Evolutionary conservation across 148 eudicot genomes (phyloP), one percentile per base, ranked within the genome.

Genomic region (Diospyros kaki): DNA sequence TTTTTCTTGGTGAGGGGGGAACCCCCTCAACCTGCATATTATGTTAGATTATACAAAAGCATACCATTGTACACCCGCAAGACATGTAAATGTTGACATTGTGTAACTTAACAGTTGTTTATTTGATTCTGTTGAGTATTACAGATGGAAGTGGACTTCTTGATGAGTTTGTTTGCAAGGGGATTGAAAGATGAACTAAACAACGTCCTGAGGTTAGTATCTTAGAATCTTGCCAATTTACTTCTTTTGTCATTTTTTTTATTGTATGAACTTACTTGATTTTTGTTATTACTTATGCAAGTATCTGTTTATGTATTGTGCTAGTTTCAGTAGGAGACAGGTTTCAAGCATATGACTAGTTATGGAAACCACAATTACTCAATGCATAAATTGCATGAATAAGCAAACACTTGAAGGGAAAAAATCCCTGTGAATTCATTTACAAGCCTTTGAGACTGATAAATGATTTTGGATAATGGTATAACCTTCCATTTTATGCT

Each of bases 61-160:
- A 14, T 1, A 5, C 28, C 52, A 17, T 10, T 42, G 4, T 60
- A 60, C 38, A 60, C 5, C 0, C 8, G 4, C 1, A 38, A 6
- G 39, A 45, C 4, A 8, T 43, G 50, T 42, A 28, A 28, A 13
- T 9, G 4, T 13, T 7, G 46, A 43, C 18, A 45, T 50, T 55
- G 6, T 15, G 63, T 41, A 50, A 18, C n/a, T 17, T 58, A 39
- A 43, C 5, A 9, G 41, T 9, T 4, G 5, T n/a, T 42, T 17
- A 14, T 50, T 4, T 58, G 17, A 2, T 75, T 68, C 1, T 70
- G 39, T 11, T 60, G 28, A 17, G 14, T 67, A 17, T 64, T 82
- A 73, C 64, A 92, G 97, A 82, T 84, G 76, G 94, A 89, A 77
- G 87, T 87, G 58, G 90, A 88, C 6, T 85, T 92, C 72, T 63